These are phyloP conservation scores for Suillus subalutaceus DNA, from an alignment of 768 basidiomycete genomes.

Conservation along the genomic window DNA sequence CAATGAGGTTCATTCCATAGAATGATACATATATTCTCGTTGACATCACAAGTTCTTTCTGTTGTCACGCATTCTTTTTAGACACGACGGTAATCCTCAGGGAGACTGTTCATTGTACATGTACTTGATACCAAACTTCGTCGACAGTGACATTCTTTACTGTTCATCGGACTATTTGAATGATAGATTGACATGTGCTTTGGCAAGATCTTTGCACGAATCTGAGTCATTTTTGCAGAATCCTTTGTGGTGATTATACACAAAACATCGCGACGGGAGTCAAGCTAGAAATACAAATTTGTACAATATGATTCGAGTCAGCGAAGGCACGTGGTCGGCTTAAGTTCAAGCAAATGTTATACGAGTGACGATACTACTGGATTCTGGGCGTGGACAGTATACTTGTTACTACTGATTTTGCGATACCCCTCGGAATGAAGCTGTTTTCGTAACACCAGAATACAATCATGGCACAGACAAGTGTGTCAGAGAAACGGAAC, in stretches of 20 bases:
- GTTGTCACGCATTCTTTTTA: neutral
- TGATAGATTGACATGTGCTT: neutral
- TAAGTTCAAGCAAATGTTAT: too few relatives aligned
- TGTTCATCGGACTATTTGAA: neutral
- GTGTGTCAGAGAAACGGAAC: slow-evolving; percentile 10
- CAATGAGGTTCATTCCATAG: neutral
- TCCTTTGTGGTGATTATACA: neutral
- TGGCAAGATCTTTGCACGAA: neutral
- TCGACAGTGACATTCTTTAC: neutral
- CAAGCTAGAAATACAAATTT: too few relatives aligned
- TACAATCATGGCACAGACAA: slow-evolving; percentile 14
- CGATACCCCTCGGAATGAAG: too few relatives aligned
- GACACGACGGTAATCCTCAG: neutral
- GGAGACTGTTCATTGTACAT: neutral
- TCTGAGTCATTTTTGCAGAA: neutral
- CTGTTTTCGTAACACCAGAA: slow-evolving; percentile 28
- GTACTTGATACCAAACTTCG: too few relatives aligned
- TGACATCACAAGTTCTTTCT: neutral
- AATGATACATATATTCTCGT: neutral
- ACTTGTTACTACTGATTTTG: too few relatives aligned
- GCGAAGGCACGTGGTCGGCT: too few relatives aligned
- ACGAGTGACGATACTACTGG: too few relatives aligned
- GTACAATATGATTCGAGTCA: too few relatives aligned
- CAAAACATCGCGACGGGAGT: too few relatives aligned
- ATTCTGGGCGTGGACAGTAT: too few relatives aligned